These are phyloP conservation scores for Acer yangbiense DNA, from an alignment of 345 rosid species.

Conservation along the genomic window DNA sequence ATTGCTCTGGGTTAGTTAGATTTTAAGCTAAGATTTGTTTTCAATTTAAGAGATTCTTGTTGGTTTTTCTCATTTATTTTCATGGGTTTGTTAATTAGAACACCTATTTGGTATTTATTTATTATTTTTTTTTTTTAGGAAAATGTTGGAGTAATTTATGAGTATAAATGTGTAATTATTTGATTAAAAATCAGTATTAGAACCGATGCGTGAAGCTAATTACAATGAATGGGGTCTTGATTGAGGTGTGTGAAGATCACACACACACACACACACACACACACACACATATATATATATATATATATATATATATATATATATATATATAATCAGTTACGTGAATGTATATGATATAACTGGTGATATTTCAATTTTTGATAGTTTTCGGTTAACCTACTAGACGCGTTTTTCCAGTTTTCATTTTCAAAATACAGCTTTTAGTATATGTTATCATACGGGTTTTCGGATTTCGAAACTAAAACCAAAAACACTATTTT, in stretches of 20 bases:
- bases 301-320: too few species aligned
- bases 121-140: too few species aligned
- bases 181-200: neutral
- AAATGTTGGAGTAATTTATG: neutral
- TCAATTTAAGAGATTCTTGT: neutral
- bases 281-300: too few species aligned
- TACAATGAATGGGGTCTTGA: neutral
- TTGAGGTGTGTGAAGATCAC: neutral
- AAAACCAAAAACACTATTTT: too few species aligned
- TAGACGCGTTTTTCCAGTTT: too few species aligned
- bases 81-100: neutral
- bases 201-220: neutral
- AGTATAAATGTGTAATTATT: conserved; percentile 4
- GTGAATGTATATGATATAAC: neutral
- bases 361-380: too few species aligned
- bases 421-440: too few species aligned
- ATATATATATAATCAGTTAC: neutral
- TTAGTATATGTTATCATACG: too few species aligned
- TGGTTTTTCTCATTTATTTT: neutral
- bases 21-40: neutral
- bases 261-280: too few species aligned
- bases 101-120: neutral
- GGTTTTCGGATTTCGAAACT: too few species aligned
- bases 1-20: neutral
- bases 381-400: too few species aligned